These are phyloP conservation scores for Chlamydomonas asymmetrica DNA, from an alignment of 139 green algal genomes.

Conservation along the genomic window DNA sequence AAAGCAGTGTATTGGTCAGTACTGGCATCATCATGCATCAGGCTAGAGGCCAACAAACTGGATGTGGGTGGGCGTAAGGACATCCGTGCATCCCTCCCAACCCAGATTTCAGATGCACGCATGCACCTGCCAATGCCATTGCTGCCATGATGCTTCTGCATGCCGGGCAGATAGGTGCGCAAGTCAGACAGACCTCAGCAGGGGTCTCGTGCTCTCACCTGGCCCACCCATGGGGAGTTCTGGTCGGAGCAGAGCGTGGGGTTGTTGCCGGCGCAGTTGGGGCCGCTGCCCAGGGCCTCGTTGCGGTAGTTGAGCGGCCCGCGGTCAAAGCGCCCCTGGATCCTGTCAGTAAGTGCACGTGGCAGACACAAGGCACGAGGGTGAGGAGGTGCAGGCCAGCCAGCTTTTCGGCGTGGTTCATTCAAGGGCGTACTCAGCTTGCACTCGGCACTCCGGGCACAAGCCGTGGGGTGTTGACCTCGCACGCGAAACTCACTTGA, in stretches of 20 bases:
- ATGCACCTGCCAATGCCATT: not conserved
- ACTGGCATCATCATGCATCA: not conserved
- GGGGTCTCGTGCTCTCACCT: not conserved
- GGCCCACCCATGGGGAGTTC: not conserved
- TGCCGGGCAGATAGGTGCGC: not conserved
- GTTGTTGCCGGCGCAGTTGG: conserved; percentile 4
- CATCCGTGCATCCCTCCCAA: no score
- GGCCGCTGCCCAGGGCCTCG: not conserved
- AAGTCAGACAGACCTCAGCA: no score
- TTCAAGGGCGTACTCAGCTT: no score
- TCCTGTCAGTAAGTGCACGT: not conserved
- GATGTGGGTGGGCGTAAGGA: no score
- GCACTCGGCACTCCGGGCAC: no score
- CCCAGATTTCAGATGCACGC: not conserved
- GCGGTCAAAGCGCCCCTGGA: not conserved
- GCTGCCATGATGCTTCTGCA: not conserved
- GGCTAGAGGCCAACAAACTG: not conserved
- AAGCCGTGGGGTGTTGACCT: no score
- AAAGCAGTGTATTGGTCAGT: not conserved
- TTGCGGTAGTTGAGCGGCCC: conserved; percentile 4
- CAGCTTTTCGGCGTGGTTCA: not conserved
- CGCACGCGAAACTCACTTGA: no score
- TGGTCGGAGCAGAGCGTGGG: not conserved
- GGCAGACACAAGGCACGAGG: not conserved
- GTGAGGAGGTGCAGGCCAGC: not conserved